Evolutionary conservation across 2,329 filamentous ascomycete species (phyloP).

Genomic region (Onygena corvina): DNA sequence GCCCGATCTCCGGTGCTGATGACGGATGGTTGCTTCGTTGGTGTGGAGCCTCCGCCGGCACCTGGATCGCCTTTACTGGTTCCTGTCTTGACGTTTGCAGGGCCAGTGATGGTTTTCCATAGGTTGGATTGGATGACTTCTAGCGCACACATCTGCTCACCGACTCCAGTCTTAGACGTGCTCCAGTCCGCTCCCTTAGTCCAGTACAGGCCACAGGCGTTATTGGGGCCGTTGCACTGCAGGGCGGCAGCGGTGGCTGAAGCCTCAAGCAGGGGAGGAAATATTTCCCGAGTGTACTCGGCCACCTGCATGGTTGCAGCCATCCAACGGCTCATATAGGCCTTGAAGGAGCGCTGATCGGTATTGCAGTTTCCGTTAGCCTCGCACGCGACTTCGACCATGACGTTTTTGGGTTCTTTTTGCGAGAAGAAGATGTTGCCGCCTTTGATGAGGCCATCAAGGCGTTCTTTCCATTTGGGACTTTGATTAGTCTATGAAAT

Average conservation of each 20-base stretch:
- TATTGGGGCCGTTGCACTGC: conserved; percentile 19
- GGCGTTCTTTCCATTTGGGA: conserved; percentile 42
- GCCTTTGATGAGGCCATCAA: conserved; percentile 43
- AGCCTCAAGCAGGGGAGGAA: conserved; percentile 43
- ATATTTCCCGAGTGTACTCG: conserved; percentile 41
- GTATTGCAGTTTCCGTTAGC: conserved; percentile 43
- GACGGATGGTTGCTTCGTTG: conserved; percentile 25
- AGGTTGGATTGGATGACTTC: conserved; percentile 51
- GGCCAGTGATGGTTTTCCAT: conserved; percentile 30
- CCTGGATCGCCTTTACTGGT: conserved; percentile 37
- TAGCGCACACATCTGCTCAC: conserved; percentile 59
- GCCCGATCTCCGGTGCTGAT: conserved; percentile 52
- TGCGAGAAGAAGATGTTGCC: conserved; percentile 42
- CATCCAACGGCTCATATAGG: conserved; percentile 51
- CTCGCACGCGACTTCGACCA: conserved; percentile 52
- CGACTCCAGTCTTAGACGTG: conserved; percentile 46
- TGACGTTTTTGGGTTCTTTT: conserved; percentile 37
- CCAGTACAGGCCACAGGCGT: conserved; percentile 22
- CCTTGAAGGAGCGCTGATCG: conserved; percentile 56
- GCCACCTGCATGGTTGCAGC: conserved; percentile 47
- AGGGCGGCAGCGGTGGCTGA: conserved; percentile 44
- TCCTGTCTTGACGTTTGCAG: conserved; percentile 38
- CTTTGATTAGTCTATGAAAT: conserved; percentile 26
- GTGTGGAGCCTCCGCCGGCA: conserved; percentile 23
- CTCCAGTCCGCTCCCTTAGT: conserved; percentile 43